Percentiles rank a stretch among this genome's conserved stretches.
These are phyloP conservation scores for Eucommia ulmoides DNA, from an alignment of 257 asterid species.

Conservation along the genomic window DNA sequence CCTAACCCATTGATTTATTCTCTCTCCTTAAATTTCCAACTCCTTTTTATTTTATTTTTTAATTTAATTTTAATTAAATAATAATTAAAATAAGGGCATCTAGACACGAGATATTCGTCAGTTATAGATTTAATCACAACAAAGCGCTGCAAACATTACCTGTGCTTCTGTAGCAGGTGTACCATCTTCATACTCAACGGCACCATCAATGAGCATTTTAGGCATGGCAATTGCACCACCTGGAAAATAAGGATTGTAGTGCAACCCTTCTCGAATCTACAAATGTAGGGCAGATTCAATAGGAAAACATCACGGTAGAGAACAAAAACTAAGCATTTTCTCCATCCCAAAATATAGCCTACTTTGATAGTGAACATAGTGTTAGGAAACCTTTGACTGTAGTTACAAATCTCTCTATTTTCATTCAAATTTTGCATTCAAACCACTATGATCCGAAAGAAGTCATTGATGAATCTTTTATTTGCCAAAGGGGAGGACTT, in stretches of 20 bases:
- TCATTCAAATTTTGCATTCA: background rate
- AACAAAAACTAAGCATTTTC: background rate
- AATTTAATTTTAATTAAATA: too few species aligned
- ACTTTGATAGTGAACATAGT: background rate
- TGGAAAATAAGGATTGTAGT: constrained; percentile 68
- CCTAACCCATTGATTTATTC: too few species aligned
- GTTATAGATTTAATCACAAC: too few species aligned
- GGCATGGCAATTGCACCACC: constrained; percentile 91
- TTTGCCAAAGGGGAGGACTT: too few species aligned
- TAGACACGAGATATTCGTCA: too few species aligned
- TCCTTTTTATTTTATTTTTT: too few species aligned
- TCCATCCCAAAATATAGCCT: background rate
- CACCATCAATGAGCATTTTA: constrained; percentile 71
- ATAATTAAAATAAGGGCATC: too few species aligned
- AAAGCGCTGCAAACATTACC: too few species aligned
- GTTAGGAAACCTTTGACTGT: background rate
- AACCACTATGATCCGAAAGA: background rate
- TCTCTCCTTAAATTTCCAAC: too few species aligned
- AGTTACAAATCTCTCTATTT: background rate
- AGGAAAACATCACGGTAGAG: background rate
- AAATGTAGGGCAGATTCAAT: background rate
- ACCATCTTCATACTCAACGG: constrained; percentile 70
- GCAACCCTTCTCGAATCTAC: constrained; percentile 64
- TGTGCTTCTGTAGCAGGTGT: constrained; percentile 74
- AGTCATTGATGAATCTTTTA: background rate